Base-by-base conservation (phyloP, 257 asterid species). In the Primulina huaijiensis region DNA sequence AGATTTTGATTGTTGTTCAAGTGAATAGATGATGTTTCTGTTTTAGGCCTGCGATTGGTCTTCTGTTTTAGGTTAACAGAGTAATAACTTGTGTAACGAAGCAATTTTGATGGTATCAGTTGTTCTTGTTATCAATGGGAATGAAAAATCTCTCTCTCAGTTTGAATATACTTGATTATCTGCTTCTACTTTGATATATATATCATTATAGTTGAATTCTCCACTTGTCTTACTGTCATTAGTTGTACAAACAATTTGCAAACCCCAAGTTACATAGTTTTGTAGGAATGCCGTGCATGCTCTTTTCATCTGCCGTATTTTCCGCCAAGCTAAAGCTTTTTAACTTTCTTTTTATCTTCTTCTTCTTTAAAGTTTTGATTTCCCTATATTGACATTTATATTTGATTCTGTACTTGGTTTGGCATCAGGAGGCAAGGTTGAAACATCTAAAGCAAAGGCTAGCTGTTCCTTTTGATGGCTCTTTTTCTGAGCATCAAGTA, bases 401-500 rank as follows among this genome's bases (percentile, higher is more conserved):
- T 23, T 23, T 23, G 25, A 23, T 23, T 23, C 25, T 23, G 52
- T 46, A 52, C 68, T 79, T 84, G 65, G 70, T 77, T 53, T 72
- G 74, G 29, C 62, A 6, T 55, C 75, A 93, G 98, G 98, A 90
- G 79, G 97, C 87, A 21, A 86, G 96, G 82, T 84, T 93, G 70
- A 87, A 87, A 71, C 76, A 86, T 82, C 82, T 93, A 64, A 89
- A 87, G 83, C 82, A 79, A 74, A 81, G 98, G 83, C 77, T 93
- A 70, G 79, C 88, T 2, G 75, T 89, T 70, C 97, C 98, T 68
- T 93, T 90, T 79, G 92, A 93, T 80, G 97, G 98, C 59, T 69
- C 86, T 76, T 79, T 60, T 71, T 74, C 81, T 19, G 91, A 83
- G 78, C 97, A 93, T 86, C 98, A 93, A 80, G 98, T 90, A 86